Conservation (phyloP, 306 rosid species). For the Trifolium dubium region DNA sequence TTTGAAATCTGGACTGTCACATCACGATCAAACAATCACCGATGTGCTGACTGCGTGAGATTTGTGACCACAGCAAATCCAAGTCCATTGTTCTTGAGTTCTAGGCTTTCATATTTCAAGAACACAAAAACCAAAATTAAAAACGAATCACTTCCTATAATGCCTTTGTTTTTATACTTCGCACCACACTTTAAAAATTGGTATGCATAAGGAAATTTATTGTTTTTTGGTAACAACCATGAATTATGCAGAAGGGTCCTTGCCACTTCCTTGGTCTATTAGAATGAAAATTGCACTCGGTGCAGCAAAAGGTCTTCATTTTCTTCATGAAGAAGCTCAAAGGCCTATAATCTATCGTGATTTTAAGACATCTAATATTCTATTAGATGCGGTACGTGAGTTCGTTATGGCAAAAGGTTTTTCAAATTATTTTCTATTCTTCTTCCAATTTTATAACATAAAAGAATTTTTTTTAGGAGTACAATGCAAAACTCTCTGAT, state of each 20-base stretch:
- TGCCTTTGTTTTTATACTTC: conserved; percentile 13
- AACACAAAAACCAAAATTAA: conserved; percentile 5
- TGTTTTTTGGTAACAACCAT: conserved; percentile 57
- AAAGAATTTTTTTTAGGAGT: conserved; percentile 60
- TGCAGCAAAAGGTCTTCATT: conserved; percentile 82
- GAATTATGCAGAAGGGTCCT: conserved; percentile 78
- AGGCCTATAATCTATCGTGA: conserved; percentile 89
- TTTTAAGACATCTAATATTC: conserved; percentile 91
- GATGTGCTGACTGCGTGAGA: neutral
- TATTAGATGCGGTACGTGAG: conserved; percentile 79
- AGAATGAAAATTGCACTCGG: conserved; percentile 53
- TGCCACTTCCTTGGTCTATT: conserved; percentile 89
- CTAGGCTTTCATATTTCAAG: neutral
- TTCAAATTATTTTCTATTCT: conserved; percentile 9
- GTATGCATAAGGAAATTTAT: conserved; percentile 37
- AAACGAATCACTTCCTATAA: neutral
- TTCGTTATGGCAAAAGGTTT: conserved; percentile 8
- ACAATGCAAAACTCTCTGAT: conserved; percentile 92
- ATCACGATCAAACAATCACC: neutral
- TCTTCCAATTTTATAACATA: conserved; percentile 30
- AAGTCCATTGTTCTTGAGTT: neutral
- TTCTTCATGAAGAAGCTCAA: conserved; percentile 90
- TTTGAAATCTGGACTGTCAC: neutral
- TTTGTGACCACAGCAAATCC: neutral
- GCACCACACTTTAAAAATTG: conserved; percentile 28